Base-by-base conservation (phyloP, 129 eudicot species). In the Escallonia rubra region DNA sequence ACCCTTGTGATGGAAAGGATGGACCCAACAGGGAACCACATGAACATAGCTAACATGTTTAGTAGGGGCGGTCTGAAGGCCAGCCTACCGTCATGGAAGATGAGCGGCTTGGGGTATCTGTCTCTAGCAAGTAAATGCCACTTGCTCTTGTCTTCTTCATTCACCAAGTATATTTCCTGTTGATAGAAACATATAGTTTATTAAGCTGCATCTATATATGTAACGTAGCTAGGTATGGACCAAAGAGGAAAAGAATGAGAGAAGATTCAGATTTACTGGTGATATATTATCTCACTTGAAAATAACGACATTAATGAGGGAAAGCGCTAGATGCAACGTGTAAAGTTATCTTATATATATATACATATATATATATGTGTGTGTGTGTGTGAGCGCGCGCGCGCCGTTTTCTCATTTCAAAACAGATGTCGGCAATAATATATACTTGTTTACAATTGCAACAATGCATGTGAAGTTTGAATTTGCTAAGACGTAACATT, bases 31-130 rank as follows among this genome's bases (percentile, higher is more conserved):
- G 95, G 97, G 58, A 87, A 56, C 97, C 95, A 90, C 41, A 84
- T 64, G 72, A 90, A 79, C 76, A 84, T 71, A 68, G 69, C 39
- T n/a, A 86, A 73, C 59, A 79, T 70, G 5, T 58, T 70, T 6
- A 74, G 58, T 7, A 80, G 84, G 41, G 87, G 76, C 10, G 97
- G 95, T 50, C 57, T 78, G 13, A 82, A 80, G 40, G 91, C 95
- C 63, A 90, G 74, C 68, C 97, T 76, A 5, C 97, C 95, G 41
- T 90, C 97, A 16, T 90, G 97, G 42, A 90, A 90, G 45, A 87
- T 71, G 4, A 90, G 57, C 38, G 86, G 81, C 61, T 84, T 84
- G 6, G 91, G 95, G 68, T 81, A 90, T 69, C 57, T 69, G 12
- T 82, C 77, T 55, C 72, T 82, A 55, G 89, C 83, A 6, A 89